Evolutionary conservation across 2,329 filamentous ascomycete genomes (phyloP), one percentile per base, ranked within the genome.

Genomic region (Cyphellophora attinorum): DNA sequence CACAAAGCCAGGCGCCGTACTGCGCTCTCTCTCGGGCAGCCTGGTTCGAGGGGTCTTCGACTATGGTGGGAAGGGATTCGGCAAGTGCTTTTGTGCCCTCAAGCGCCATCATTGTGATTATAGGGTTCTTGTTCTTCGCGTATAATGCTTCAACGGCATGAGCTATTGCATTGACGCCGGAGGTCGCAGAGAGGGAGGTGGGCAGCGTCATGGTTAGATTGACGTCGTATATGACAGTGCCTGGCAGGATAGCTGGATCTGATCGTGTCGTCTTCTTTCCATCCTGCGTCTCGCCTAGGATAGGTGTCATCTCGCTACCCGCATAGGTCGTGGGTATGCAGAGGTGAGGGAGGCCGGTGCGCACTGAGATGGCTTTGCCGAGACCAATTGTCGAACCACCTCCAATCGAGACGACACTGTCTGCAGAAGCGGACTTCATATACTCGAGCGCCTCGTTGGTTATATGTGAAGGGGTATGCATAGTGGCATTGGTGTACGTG

Each of bases 71-170:
- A 2, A 80, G 64, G 1, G 73, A 59, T 2, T 52, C 51, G 5
- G 73, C 65, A 5, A 80, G 64, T 2, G 68, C 59, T 17, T 61
- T 62, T 15, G 68, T 68, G 10, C 73, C 74, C 49, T 80, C 73
- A 11, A 68, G 48, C 2, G 76, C 75, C 33, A 79, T 59, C 23
- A 78, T 56, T 36, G 58, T 65, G 42, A 72, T 72, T 37, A 80
- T 64, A 2, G 75, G 75, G 54, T 77, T 80, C 12, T 63, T 65
- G 49, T 76, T 76, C 17, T 61, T 64, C 8, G 76, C 71, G 48
- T 80, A 80, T 2, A 80, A 60, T 2, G 75, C 71, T 54, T 80
- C 76, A 33, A 78, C 74, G 27, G 74, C 67, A 55, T 80, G 76
- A 2, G 76, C 76, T 53, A 80, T 76, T 0, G 76, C 75, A 50